Evolutionary conservation across 495 filamentous ascomycete species (phyloP).

Genomic region (Penicillium macrosclerotiorum): DNA sequence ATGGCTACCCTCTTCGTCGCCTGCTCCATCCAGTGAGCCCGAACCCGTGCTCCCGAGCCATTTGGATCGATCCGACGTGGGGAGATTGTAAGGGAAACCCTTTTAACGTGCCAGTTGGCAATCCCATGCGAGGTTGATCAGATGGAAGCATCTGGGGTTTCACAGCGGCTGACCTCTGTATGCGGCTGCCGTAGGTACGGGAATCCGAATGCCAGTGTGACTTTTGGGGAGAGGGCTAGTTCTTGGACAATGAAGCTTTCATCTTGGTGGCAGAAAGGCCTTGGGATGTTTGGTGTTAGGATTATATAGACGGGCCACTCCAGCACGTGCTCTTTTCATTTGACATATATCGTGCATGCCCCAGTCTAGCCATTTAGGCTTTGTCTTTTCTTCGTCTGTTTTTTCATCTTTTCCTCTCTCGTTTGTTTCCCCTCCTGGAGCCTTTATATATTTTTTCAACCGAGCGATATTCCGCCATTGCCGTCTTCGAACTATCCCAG

Average conservation of each 20-base stretch:
- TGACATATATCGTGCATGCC: too few species aligned
- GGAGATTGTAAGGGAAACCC: background rate
- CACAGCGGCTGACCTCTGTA: slow-evolving; percentile 47
- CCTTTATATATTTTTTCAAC: too few species aligned
- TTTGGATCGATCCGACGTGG: slow-evolving; percentile 4
- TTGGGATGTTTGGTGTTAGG: too few species aligned
- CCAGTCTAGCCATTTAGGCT: too few species aligned
- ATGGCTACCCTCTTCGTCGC: too few species aligned
- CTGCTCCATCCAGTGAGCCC: background rate
- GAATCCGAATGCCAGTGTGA: slow-evolving; percentile 36
- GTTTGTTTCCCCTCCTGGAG: too few species aligned
- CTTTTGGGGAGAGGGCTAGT: slow-evolving; percentile 10
- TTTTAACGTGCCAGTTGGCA: slow-evolving; percentile 19
- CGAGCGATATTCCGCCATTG: too few species aligned
- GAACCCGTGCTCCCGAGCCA: background rate
- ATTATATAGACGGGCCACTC: slow-evolving; percentile 13
- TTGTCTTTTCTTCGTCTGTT: too few species aligned
- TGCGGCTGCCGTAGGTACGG: slow-evolving; percentile 37
- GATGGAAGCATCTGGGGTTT: slow-evolving; percentile 41
- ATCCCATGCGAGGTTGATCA: slow-evolving; percentile 40
- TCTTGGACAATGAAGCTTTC: slow-evolving; percentile 16
- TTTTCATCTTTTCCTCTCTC: too few species aligned
- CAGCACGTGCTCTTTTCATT: too few species aligned
- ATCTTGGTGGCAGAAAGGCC: too few species aligned
- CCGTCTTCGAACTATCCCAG: too few species aligned